Percentiles rank a stretch among this genome's conserved stretches.
Conservation (phyloP, 2,329 filamentous ascomycete genomes). For the Ceratocystis papillata region DNA sequence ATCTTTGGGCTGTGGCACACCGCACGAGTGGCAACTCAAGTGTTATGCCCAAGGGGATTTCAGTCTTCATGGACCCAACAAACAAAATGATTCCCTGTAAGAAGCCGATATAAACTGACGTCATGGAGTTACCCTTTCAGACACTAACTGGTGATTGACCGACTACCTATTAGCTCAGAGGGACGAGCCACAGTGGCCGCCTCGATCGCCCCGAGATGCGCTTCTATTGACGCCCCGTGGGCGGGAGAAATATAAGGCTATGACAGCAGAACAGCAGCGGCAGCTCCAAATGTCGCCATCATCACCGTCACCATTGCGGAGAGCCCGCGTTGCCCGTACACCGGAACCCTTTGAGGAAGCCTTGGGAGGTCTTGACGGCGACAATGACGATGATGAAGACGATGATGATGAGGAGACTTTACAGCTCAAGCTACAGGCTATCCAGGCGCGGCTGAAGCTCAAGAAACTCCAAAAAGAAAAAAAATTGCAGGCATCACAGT, state of each 20-base stretch:
- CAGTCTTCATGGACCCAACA: conserved; percentile 21
- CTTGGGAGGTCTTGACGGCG: conserved; percentile 30
- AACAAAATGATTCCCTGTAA: conserved; percentile 24
- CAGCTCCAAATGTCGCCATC: conserved; percentile 57
- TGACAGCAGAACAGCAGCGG: conserved; percentile 30
- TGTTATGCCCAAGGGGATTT: conserved; percentile 21
- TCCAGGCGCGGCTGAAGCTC: conserved; percentile 75
- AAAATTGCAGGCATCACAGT: conserved; percentile 10
- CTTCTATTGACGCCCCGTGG: conserved; percentile 63
- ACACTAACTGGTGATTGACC: not conserved
- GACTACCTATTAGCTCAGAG: conserved; percentile 27
- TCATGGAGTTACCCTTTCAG: not conserved
- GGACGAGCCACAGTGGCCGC: conserved; percentile 51
- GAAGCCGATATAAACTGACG: conserved; percentile 14
- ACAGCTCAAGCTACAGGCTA: conserved; percentile 73
- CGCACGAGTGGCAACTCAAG: not conserved
- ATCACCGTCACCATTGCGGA: conserved; percentile 49
- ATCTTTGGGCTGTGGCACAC: not conserved
- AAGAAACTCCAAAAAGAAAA: conserved; percentile 66
- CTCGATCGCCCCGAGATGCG: conserved; percentile 54
- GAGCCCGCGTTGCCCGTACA: conserved; percentile 15
- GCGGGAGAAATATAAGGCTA: conserved; percentile 52
- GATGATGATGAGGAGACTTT: conserved; percentile 86
- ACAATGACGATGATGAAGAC: conserved; percentile 34
- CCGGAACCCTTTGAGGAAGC: conserved; percentile 26